A percentile compares a stretch with the other conserved stretches of the same genome.
These are phyloP conservation scores for Microbotryum scabiosae DNA, from an alignment of 1,284 basidiomycete genomes.

Conservation along the genomic window DNA sequence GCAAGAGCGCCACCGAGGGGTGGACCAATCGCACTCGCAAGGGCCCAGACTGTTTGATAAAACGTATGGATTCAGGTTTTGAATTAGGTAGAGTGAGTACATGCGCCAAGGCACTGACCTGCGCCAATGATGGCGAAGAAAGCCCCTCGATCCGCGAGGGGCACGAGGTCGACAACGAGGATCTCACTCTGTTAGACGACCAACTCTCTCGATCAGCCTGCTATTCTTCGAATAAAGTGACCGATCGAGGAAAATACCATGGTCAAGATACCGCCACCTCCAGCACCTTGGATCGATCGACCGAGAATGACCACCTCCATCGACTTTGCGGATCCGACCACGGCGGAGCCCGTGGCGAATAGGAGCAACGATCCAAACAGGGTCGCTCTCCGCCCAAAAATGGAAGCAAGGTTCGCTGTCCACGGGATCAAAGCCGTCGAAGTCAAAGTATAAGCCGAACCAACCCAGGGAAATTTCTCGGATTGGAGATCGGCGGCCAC, in stretches of 20 bases:
- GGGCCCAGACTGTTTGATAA: constrained; percentile 7
- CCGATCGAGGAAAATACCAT: constrained; percentile 3
- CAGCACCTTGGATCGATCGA: constrained; percentile 39
- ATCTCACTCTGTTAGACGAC: constrained; percentile 15
- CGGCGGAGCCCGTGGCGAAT: constrained; percentile 38
- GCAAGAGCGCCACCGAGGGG: constrained; percentile 43
- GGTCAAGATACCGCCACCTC: constrained; percentile 33
- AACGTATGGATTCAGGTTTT: constrained; percentile 1
- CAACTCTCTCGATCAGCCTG: neutral
- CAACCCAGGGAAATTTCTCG: constrained; percentile 31
- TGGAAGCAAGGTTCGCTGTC: constrained; percentile 26
- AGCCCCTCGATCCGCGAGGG: constrained; percentile 28
- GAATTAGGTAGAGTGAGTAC: neutral
- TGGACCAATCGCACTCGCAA: constrained; percentile 34
- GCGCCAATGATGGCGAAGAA: constrained; percentile 29
- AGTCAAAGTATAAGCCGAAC: constrained; percentile 30
- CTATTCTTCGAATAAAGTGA: neutral
- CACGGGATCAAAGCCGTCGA: constrained; percentile 34
- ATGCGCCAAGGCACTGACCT: neutral
- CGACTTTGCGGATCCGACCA: constrained; percentile 39
- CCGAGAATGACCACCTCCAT: constrained; percentile 37
- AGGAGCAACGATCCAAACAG: constrained; percentile 36
- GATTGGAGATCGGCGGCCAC: constrained; percentile 29
- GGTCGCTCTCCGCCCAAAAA: constrained; percentile 35
- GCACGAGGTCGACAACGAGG: constrained; percentile 30